Evolutionary conservation across 768 basidiomycete species (phyloP), one percentile per base, ranked within the genome.

Genomic region (Suillus weaverae): DNA sequence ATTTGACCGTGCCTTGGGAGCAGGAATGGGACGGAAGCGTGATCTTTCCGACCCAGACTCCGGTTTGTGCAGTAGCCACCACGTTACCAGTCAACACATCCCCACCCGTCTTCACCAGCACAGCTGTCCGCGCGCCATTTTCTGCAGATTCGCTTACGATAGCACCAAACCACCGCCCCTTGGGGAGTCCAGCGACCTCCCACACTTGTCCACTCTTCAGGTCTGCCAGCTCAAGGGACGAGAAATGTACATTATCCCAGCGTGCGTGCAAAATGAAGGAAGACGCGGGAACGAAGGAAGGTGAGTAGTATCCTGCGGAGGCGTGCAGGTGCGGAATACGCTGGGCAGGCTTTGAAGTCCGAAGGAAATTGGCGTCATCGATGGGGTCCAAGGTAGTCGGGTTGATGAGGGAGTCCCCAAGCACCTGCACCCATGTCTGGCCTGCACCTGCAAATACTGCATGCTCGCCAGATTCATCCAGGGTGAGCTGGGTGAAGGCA

Each of bases 361-460:
- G 72, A n/a, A 57, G 16, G 9, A 57, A 57, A 20, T 57, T 57
- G 9, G 26, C 22, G 18, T 57, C 56, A 57, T 57, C 36, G 22
- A 57, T 2, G 18, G 56, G 38, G 38, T 57, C 16, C 4, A 57
- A 57, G 22, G 56, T 57, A 26, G 26, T 11, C 36, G 56, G 71
- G 14, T 77, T 76, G 30, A 84, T 72, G 38, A 91, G 72, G 68
- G 90, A 80, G 4, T 76, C 71, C 9, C 33, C 32, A 8, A 76
- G 83, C 3, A 81, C 83, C n/a, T 72, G 72, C 32, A 83, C 78
- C 55, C 75, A 67, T 3, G 90, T 91, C 64, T 88, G 56, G 22
- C 89, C 89, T 9, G 86, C 87, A n/a, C 84, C 90, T 74, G 90
- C 84, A 75, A 91, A 91, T 26, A 86, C 82, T 1, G 82, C 86